Evolutionary conservation across 495 filamentous ascomycete genomes (phyloP), one percentile per base, ranked within the genome.

Genomic region (Pseudomonodictys pantanalensis): DNA sequence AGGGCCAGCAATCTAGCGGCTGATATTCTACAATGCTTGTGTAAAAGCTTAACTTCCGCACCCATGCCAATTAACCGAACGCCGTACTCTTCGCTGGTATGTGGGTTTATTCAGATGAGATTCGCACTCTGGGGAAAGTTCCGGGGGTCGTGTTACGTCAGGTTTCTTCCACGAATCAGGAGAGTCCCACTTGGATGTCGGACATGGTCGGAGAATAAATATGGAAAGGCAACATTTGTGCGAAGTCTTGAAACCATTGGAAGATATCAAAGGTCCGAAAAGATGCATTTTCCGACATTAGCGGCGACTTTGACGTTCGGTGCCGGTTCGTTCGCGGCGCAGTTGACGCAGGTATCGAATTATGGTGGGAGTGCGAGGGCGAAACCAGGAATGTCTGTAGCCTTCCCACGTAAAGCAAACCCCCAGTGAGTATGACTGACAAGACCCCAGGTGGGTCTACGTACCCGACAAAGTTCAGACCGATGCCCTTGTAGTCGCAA

Each of bases 401-500:
- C 20, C 33, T n/a, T 10, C 6, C 23, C 33, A 20, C 17, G 17
- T 59, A 23, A 6, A 46, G 15, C 15, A 35, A 35, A 35, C 20
- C 38, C 12, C 38, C 20, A 4, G 4, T 41, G 3, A 44, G 2
- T 3, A 8, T 25, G 6, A 20, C 25, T 23, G 18, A 25, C 17
- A 15, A 32, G 2, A 47, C 15, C 1, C 2, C 25, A 65, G 62
- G 62, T 65, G 62, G 62, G 59, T 72, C 20, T 71, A 71, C 52
- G 61, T 66, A 2, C 70, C 70, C n/a, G 58, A 54, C 30, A 66
- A 46, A 8, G 35, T 69, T 23, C 56, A 55, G 18, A 39, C 52
- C n/a, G 62, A 69, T 17, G 62, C 68, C 8, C 59, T 72, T 25
- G 64, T 72, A 22, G 62, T 68, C 35, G 65, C 65, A 5, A 68